Conservation (phyloP, 2,329 filamentous ascomycete genomes). For the Fusarium sp. region DNA sequence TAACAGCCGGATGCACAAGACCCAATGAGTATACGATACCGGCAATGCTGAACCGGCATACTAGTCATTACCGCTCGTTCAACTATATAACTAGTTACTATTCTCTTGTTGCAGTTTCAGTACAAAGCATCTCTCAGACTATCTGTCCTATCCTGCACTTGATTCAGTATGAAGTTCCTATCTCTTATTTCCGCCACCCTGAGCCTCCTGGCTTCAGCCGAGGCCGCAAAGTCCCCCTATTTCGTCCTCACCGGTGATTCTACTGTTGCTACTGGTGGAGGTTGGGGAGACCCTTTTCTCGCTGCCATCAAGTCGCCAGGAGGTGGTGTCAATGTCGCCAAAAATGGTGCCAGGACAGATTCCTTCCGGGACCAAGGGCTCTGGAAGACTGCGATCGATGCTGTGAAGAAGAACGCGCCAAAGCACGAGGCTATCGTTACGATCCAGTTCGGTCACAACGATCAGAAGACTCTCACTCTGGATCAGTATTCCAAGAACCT, state of each 20-base stretch:
- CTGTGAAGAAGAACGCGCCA: not conserved
- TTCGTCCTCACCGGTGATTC: conserved; percentile 19
- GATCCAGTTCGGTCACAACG: conserved; percentile 15
- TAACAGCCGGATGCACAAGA: not conserved
- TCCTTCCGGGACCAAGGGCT: conserved; percentile 11
- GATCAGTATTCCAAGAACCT: conserved; percentile 19
- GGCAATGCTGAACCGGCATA: not conserved
- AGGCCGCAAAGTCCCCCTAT: conserved; percentile 10
- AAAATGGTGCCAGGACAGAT: conserved; percentile 15
- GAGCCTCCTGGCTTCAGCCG: not conserved
- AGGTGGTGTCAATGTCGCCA: conserved; percentile 10
- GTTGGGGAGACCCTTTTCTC: conserved; percentile 12
- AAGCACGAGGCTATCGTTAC: conserved; percentile 14
- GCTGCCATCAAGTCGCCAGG: conserved; percentile 3
- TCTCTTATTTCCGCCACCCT: not conserved
- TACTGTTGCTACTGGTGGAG: conserved; percentile 9
- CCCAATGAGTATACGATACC: not conserved
- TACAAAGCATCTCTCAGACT: too few relatives aligned
- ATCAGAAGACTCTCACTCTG: conserved; percentile 18
- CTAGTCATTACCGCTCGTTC: not conserved
- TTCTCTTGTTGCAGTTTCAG: too few relatives aligned
- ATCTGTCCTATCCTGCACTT: too few relatives aligned
- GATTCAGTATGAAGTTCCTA: not conserved
- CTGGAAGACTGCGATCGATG: not conserved
- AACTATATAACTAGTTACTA: not conserved